A percentile compares a stretch with the other conserved stretches of the same genome.
These are phyloP conservation scores for Fusarium coffeatum DNA, from an alignment of 2,329 filamentous ascomycete genomes.

Conservation along the genomic window DNA sequence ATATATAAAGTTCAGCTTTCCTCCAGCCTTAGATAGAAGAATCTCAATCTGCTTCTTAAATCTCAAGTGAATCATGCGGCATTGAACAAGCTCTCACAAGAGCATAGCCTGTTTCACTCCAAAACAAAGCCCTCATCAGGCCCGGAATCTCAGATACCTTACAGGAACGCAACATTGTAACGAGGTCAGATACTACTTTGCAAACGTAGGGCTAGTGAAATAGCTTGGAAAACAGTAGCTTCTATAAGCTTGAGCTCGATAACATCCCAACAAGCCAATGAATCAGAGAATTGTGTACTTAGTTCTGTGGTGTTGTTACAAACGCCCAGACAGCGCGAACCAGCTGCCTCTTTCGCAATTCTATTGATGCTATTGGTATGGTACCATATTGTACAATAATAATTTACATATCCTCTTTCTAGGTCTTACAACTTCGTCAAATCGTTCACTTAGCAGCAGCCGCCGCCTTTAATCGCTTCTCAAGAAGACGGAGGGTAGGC, in stretches of 20 bases:
- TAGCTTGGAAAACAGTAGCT: not conserved
- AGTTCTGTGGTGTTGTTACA: not conserved
- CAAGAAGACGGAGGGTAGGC: conserved; percentile 69
- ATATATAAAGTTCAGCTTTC: not conserved
- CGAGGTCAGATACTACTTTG: not conserved
- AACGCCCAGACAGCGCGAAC: conserved; percentile 13
- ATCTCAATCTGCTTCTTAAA: not conserved
- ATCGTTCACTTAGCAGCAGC: conserved; percentile 30
- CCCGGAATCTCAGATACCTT: not conserved
- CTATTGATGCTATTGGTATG: conserved; percentile 30
- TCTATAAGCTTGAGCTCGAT: not conserved
- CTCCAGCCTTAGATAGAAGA: not conserved
- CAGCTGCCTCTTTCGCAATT: conserved; percentile 22
- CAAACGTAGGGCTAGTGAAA: not conserved
- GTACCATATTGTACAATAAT: conserved; percentile 45
- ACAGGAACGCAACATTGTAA: not conserved
- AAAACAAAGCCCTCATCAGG: not conserved
- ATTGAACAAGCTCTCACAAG: not conserved
- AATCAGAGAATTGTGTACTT: not conserved
- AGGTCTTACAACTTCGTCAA: conserved; percentile 27
- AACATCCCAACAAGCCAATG: not conserved
- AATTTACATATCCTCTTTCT: conserved; percentile 37
- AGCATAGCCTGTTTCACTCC: not conserved
- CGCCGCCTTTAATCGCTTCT: conserved; percentile 59
- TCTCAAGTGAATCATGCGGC: not conserved